phyloP scores from a whole-genome alignment of 805 yeast genomes.

The Sugiyamaella chiloensis region DNA sequence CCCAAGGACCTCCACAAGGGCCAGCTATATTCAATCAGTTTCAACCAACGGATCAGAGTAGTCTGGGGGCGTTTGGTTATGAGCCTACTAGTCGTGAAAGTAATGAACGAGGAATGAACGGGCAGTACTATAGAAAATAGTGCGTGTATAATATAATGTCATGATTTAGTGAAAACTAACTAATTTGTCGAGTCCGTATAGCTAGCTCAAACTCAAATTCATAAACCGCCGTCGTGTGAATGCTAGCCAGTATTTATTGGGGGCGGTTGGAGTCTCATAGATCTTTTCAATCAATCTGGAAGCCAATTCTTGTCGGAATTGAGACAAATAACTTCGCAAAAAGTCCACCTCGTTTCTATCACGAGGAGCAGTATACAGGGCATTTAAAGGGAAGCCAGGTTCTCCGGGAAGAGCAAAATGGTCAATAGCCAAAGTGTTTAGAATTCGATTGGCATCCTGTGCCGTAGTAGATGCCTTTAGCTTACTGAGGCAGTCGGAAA shows the following conservation, averaged over 20 bases:
- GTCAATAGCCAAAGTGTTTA: constrained; percentile 84
- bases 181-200: background rate
- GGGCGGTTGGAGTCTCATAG: constrained; percentile 56
- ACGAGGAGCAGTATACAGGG: constrained; percentile 68
- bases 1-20: background rate
- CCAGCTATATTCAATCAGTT: background rate
- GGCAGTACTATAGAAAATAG: background rate
- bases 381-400: constrained; percentile 86
- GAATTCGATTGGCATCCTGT: constrained; percentile 41
- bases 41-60: background rate
- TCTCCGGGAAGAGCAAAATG: constrained; percentile 93
- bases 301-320: constrained; percentile 92
- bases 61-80: too few relatives aligned
- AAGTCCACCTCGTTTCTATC: constrained; percentile 75
- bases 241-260: constrained; percentile 94
- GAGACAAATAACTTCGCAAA: constrained; percentile 77
- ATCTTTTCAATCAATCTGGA: constrained; percentile 72
- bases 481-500: constrained; percentile 76
- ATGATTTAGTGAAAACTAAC: background rate
- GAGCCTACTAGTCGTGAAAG: constrained; percentile 20
- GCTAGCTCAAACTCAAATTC: constrained; percentile 70
- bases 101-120: constrained; percentile 19
- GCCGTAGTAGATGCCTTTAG: constrained; percentile 49
- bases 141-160: constrained; percentile 3
- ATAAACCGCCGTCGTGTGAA: constrained; percentile 92